These are phyloP conservation scores for Spatholobus suberectus DNA, from an alignment of 306 rosid species.

Conservation along the genomic window DNA sequence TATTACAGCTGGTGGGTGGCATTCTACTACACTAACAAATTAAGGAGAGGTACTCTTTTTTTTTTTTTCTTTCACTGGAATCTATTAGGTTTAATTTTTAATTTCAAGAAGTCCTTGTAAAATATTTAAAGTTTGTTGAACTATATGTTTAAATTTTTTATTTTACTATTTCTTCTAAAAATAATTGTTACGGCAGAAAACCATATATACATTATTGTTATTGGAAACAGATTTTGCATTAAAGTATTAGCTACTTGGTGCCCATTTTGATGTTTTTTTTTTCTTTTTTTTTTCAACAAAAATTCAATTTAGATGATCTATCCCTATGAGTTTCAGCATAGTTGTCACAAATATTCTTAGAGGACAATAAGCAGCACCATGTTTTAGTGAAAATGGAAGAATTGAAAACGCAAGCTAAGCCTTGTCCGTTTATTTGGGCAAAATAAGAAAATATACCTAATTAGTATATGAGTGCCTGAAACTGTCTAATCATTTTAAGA, in stretches of 20 bases:
- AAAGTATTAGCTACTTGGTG: neutral
- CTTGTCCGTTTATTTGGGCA: too few species aligned
- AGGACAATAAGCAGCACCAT: too few species aligned
- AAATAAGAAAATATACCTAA: too few species aligned
- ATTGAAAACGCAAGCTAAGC: too few species aligned
- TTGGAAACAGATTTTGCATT: slow-evolving; percentile 13
- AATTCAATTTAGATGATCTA: neutral
- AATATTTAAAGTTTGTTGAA: neutral
- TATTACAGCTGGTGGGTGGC: slow-evolving; percentile 99
- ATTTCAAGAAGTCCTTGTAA: slow-evolving; percentile 12
- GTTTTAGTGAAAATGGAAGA: too few species aligned
- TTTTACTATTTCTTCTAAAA: neutral
- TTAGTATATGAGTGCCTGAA: too few species aligned
- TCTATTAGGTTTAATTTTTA: slow-evolving; percentile 33
- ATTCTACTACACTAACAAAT: slow-evolving; percentile 87
- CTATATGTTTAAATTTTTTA: neutral
- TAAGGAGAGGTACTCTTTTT: slow-evolving; percentile 82
- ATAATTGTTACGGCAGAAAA: neutral
- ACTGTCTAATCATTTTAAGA: too few species aligned
- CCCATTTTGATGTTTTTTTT: neutral
- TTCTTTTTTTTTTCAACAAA: neutral
- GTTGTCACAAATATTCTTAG: slow-evolving; percentile 32
- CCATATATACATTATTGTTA: neutral
- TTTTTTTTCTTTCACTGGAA: slow-evolving; percentile 18
- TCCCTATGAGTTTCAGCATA: neutral